phyloP scores from a whole-genome alignment of 345 rosid genomes.

The Tarenaya hassleriana region DNA sequence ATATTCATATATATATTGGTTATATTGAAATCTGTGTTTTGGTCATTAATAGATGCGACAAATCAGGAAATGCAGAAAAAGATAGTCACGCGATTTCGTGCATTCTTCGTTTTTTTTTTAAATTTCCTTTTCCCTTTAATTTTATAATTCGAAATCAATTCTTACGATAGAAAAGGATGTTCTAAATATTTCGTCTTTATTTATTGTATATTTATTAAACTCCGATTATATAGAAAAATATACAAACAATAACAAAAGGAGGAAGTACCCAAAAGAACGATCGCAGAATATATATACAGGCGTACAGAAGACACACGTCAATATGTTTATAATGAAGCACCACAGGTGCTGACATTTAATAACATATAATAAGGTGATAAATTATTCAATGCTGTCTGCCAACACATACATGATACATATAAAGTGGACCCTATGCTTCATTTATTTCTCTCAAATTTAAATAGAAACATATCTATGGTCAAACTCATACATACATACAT shows the following conservation, averaged over 20 bases:
- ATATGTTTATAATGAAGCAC: not conserved
- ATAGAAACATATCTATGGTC: no score
- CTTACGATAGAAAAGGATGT: not conserved
- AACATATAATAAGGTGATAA: slow-evolving; percentile 21
- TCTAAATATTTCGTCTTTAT: slow-evolving; percentile 19
- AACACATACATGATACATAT: slow-evolving; percentile 8
- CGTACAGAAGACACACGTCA: no score
- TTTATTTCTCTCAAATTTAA: slow-evolving; percentile 18
- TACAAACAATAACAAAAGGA: no score
- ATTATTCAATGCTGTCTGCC: slow-evolving; percentile 27
- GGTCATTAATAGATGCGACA: slow-evolving; percentile 19
- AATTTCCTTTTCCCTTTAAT: slow-evolving; percentile 1
- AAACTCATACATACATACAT: no score
- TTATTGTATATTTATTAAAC: no score
- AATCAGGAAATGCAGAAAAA: slow-evolving; percentile 31
- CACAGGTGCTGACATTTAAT: slow-evolving; percentile 24
- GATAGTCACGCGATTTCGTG: slow-evolving; percentile 19
- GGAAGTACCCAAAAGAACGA: no score
- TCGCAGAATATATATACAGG: no score
- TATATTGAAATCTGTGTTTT: not conserved
- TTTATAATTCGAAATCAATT: not conserved
- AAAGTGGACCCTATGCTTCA: slow-evolving; percentile 10
- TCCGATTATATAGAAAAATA: no score
- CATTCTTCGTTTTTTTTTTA: no score
- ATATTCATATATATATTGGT: slow-evolving; percentile 8